These are phyloP conservation scores for Botrytis byssoidea DNA, from an alignment of 2,329 filamentous ascomycete species.

Conservation along the genomic window DNA sequence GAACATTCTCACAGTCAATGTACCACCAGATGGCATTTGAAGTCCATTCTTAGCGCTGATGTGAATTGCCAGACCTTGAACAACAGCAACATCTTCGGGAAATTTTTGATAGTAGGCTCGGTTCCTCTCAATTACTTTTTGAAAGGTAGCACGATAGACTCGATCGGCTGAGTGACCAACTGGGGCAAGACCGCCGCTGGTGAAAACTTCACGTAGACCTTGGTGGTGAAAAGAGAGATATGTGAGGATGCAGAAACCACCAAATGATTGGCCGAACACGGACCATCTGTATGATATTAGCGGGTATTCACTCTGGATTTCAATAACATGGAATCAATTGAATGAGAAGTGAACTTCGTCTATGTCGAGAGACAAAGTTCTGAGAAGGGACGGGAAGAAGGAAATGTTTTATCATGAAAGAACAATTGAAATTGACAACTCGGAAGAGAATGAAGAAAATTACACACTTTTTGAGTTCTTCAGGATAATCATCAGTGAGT, in stretches of 20 bases:
- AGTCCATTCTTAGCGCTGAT: slow-evolving; percentile 60
- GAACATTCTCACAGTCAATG: slow-evolving; percentile 70
- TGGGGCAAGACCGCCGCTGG: slow-evolving; percentile 80
- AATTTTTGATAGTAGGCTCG: slow-evolving; percentile 75
- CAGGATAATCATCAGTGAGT: slow-evolving; percentile 67
- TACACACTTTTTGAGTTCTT: slow-evolving; percentile 66
- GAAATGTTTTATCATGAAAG: not conserved
- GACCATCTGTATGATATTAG: slow-evolving; percentile 61
- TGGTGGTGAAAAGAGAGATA: slow-evolving; percentile 81
- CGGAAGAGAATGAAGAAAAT: not conserved
- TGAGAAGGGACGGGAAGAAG: not conserved
- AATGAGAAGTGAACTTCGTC: not conserved
- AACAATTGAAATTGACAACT: not conserved
- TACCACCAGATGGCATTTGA: slow-evolving; percentile 68
- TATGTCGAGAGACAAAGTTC: not conserved
- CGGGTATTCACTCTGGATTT: not conserved
- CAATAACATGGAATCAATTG: not conserved
- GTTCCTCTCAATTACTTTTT: slow-evolving; percentile 70
- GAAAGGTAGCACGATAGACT: slow-evolving; percentile 72
- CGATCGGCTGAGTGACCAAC: slow-evolving; percentile 69
- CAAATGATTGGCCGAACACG: slow-evolving; percentile 87
- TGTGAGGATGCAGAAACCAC: slow-evolving; percentile 79
- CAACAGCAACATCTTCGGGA: slow-evolving; percentile 70
- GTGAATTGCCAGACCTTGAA: slow-evolving; percentile 47
- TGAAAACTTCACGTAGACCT: slow-evolving; percentile 77